phyloP scores from a whole-genome alignment of 2,329 filamentous ascomycete genomes.

The Clarireedia sp. region DNA sequence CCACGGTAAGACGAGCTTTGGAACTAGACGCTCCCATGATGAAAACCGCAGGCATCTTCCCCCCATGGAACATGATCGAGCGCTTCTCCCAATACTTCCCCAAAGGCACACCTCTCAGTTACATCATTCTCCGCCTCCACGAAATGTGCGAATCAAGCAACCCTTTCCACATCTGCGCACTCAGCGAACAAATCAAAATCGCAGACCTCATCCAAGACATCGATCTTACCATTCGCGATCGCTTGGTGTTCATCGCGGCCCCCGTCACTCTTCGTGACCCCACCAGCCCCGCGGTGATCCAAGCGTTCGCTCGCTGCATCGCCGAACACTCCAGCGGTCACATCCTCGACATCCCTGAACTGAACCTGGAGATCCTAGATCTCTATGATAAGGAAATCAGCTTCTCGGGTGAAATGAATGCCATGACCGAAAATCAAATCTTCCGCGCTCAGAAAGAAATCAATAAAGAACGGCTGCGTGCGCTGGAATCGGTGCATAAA shows the following conservation, averaged over 20 bases:
- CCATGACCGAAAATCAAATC: slow-evolving; percentile 19
- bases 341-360: slow-evolving; percentile 69
- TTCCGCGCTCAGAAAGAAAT: slow-evolving; percentile 24
- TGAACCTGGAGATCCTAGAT: slow-evolving; percentile 34
- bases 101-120: slow-evolving; percentile 70
- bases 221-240: slow-evolving; percentile 62
- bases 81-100: slow-evolving; percentile 78
- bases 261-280: slow-evolving; percentile 54
- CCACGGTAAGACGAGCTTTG: slow-evolving; percentile 56
- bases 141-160: slow-evolving; percentile 53
- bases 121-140: slow-evolving; percentile 68
- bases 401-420: neutral
- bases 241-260: slow-evolving; percentile 65
- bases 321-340: slow-evolving; percentile 64
- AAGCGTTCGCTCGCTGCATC: slow-evolving; percentile 61
- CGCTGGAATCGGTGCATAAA: slow-evolving; percentile 73
- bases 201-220: slow-evolving; percentile 70
- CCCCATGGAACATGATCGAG: slow-evolving; percentile 63
- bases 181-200: slow-evolving; percentile 53
- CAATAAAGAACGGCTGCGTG: slow-evolving; percentile 43
- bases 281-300: no score
- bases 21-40: slow-evolving; percentile 55
- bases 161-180: slow-evolving; percentile 62
- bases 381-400: neutral
- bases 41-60: slow-evolving; percentile 62